A percentile compares a stretch with the other conserved stretches of the same genome.
phyloP scores from a whole-genome alignment of 2,329 filamentous ascomycete species.

The Chaetothyriales sp. region DNA sequence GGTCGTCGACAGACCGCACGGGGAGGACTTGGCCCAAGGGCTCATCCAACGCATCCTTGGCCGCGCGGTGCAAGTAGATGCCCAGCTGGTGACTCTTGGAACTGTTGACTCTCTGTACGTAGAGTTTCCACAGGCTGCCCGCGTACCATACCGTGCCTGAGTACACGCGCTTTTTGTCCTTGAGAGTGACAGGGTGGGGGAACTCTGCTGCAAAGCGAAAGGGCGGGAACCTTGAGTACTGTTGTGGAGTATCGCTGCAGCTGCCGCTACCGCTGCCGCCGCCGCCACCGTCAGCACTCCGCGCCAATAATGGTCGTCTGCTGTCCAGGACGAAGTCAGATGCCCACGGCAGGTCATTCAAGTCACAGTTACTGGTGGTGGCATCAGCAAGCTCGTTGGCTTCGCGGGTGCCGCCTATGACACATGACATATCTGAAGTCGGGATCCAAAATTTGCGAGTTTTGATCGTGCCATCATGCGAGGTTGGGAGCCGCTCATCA shows the following conservation, averaged over 20 bases:
- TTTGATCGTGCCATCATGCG: conserved; percentile 39
- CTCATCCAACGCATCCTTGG: conserved; percentile 38
- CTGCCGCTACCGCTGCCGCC: no score
- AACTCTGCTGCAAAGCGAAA: conserved; percentile 46
- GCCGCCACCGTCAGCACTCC: conserved; percentile 8
- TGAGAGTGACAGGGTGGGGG: conserved; percentile 39
- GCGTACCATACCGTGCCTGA: conserved; percentile 45
- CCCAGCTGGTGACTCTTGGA: conserved; percentile 42
- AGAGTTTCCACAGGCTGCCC: conserved; percentile 46
- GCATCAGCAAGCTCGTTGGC: conserved; percentile 33
- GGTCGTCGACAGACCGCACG: conserved; percentile 34
- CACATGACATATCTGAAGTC: conserved; percentile 39
- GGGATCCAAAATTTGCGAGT: conserved; percentile 45
- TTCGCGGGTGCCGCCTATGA: conserved; percentile 40
- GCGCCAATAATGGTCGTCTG: conserved; percentile 10
- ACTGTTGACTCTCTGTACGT: conserved; percentile 43
- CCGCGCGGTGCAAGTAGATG: conserved; percentile 44
- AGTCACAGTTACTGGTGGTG: conserved; percentile 27
- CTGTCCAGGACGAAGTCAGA: conserved; percentile 32
- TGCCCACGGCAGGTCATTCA: conserved; percentile 38
- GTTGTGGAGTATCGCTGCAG: conserved; percentile 12
- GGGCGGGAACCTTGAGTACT: conserved; percentile 40
- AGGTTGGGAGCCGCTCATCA: conserved; percentile 31
- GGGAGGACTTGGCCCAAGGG: conserved; percentile 23
- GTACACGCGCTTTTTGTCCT: conserved; percentile 45